phyloP scores from a whole-genome alignment of 2,329 filamentous ascomycete genomes.

The Neofusicoccum sp. region DNA sequence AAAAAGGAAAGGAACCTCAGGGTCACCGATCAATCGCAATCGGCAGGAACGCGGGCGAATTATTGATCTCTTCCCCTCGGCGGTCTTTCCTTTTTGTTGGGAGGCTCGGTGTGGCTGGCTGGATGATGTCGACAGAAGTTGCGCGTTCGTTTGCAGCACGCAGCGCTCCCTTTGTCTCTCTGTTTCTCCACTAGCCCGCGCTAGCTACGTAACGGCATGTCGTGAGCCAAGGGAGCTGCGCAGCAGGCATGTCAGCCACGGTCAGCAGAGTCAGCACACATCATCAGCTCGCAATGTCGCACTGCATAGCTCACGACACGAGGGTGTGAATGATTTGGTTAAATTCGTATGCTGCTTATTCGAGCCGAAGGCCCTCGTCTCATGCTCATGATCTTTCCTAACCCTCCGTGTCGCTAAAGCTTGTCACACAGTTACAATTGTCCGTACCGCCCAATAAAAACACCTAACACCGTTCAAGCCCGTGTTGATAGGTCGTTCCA shows the following conservation, averaged over 20 bases:
- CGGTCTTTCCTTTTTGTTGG: background rate
- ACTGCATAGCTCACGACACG: background rate
- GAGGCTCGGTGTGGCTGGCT: no score
- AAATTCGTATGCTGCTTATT: conserved; percentile 7
- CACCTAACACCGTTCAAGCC: conserved; percentile 4
- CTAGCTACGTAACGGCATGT: no score
- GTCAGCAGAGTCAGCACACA: background rate
- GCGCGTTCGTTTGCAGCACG: background rate
- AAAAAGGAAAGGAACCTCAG: no score
- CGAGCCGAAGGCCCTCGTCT: background rate
- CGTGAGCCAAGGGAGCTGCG: background rate
- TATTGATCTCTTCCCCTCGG: background rate
- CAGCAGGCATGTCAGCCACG: conserved; percentile 4
- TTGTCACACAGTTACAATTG: conserved; percentile 16
- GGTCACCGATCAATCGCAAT: background rate
- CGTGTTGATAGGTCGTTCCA: conserved; percentile 8
- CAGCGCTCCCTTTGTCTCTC: background rate
- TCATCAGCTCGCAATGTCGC: background rate
- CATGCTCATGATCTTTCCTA: conserved; percentile 14
- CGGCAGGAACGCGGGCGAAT: background rate
- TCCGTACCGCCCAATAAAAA: conserved; percentile 4
- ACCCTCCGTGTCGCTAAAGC: conserved; percentile 14
- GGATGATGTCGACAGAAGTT: background rate
- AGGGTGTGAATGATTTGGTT: background rate
- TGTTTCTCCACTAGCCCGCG: background rate